phyloP scores from a whole-genome alignment of 2,329 filamentous ascomycete genomes.

The Plectosphaerella sp. region DNA sequence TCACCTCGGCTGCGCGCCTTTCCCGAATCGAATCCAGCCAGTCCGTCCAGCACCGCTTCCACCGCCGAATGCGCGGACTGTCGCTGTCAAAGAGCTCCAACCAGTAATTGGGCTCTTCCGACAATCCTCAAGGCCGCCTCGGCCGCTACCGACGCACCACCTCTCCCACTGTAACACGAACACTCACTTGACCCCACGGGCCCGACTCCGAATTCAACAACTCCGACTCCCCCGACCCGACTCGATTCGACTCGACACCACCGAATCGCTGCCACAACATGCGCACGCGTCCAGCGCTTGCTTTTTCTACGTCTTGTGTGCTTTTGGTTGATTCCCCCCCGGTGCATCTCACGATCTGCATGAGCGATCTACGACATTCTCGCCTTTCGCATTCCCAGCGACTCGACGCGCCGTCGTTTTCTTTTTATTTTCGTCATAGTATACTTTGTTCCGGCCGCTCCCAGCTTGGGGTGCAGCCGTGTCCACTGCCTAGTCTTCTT shows the following conservation, averaged over 20 bases:
- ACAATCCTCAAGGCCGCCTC: too few species aligned
- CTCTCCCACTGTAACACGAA: too few species aligned
- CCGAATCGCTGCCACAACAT: background rate
- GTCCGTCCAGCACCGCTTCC: conserved; percentile 18
- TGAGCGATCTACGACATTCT: conserved; percentile 39
- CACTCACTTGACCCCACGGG: too few species aligned
- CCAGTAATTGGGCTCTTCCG: conserved; percentile 17
- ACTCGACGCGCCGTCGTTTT: conserved; percentile 10
- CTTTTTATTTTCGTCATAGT: conserved; percentile 9
- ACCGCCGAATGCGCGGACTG: conserved; percentile 32
- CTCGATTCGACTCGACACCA: background rate
- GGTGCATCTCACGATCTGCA: conserved; percentile 41
- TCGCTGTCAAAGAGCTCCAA: conserved; percentile 37
- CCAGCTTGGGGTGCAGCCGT: background rate
- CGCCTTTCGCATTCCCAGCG: conserved; percentile 10
- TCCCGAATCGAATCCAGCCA: conserved; percentile 73
- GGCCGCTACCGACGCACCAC: too few species aligned
- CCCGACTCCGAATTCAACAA: too few species aligned
- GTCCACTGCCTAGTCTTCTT: background rate
- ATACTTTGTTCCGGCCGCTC: background rate
- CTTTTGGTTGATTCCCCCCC: conserved; percentile 27
- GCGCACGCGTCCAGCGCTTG: conserved; percentile 14
- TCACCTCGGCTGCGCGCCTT: conserved; percentile 83
- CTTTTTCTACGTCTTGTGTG: conserved; percentile 23
- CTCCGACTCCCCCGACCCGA: too few species aligned